These are phyloP conservation scores for Elaphomyces granulatus DNA, from an alignment of 495 filamentous ascomycete species.

Conservation along the genomic window DNA sequence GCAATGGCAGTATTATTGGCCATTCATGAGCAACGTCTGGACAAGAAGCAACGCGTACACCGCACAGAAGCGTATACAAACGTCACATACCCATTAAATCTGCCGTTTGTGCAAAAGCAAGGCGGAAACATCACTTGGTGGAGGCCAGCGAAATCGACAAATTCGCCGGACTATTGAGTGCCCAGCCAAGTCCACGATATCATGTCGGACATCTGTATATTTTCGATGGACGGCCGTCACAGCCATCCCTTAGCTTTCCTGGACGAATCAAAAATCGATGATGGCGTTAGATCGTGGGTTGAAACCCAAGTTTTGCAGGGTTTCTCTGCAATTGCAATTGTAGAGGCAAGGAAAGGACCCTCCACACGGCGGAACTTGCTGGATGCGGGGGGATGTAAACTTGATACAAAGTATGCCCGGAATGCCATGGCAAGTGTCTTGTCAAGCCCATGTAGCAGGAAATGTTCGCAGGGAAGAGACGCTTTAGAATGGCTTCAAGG, in stretches of 20 bases:
- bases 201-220: neutral
- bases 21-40: conserved; percentile 41
- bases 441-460: neutral
- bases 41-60: conserved; percentile 26
- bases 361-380: neutral
- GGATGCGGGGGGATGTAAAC: neutral
- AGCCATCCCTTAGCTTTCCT: neutral
- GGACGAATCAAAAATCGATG: neutral
- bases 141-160: neutral
- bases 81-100: neutral
- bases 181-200: neutral
- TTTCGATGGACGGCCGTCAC: neutral
- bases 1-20: conserved; percentile 25
- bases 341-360: neutral
- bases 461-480: neutral
- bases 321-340: neutral
- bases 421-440: neutral
- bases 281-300: neutral
- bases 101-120: neutral
- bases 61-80: neutral
- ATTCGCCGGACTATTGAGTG: neutral
- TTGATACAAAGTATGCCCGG: neutral
- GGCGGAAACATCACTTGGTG: neutral
- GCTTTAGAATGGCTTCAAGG: neutral
- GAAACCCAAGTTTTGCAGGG: neutral